Evolutionary conservation across 352 stramenopile genomes (phyloP), one percentile per base, ranked within the genome.

Genomic region (Phytopythium helicoides): DNA sequence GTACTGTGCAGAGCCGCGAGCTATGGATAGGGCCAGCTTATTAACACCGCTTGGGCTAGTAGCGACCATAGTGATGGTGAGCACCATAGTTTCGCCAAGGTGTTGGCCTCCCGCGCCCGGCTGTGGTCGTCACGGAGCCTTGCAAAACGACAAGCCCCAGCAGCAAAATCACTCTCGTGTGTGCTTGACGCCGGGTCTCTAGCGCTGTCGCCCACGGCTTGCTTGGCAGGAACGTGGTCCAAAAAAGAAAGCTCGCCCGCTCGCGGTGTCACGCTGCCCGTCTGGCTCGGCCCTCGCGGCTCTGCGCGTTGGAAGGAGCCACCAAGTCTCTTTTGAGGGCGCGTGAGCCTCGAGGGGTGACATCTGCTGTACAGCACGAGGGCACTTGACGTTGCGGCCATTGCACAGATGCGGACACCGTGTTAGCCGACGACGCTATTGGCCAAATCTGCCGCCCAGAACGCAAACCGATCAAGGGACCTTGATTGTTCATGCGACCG

Each of bases 211-310:
- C 39, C 40, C 40, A 47, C 22, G 9, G 12, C 31, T 47, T 34
- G 26, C 40, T 34, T 26, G 44, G 26, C 44, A 50, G 44, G 44
- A 50, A 28, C 18, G 44, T 50, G 15, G 44, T 28, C 26, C 44
- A 50, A 50, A 50, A 50, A 36, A 50, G 44, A 50, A 50, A 50
- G 21, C 44, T 25, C 26, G 25, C 15, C 3, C 16, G 28, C 44
- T 25, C n/a, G 44, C 4, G n/a, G 44, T 50, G 26, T 39, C 16
- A 50, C 44, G 15, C 44, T 36, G 14, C 4, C 44, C 26, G 44
- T 50, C 44, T 50, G 44, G 44, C 26, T 50, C 12, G 25, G 23
- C 23, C 15, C 14, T 38, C 18, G 44, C 36, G 26, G 21, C 26
- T 35, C 40, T 33, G 40, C 10, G 25, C 39, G 16, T 47, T 34